Evolutionary conservation across 192 early-diverging fungal genomes (phyloP).

Genomic region (Globomyces pollinis-pini): DNA sequence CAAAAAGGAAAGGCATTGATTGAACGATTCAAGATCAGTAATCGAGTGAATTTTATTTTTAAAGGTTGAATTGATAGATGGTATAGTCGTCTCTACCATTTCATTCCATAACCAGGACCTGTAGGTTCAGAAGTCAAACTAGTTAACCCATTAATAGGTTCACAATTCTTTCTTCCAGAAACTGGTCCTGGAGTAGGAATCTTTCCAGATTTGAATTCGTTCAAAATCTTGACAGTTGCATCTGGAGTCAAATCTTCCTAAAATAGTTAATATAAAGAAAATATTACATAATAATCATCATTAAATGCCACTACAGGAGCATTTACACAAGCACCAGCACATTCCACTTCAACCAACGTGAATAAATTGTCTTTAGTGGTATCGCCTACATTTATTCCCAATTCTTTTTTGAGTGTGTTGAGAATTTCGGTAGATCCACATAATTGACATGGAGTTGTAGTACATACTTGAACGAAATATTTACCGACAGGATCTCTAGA

Average conservation of each 20-base stretch:
- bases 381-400: slow-evolving; percentile 89
- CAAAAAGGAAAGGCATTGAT: no score
- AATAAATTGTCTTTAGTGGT: slow-evolving; percentile 91
- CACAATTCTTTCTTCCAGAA: slow-evolving; percentile 79
- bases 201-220: slow-evolving; percentile 76
- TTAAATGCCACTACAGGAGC: slow-evolving; percentile 96
- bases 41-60: no score
- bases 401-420: slow-evolving; percentile 73
- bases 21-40: no score
- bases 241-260: slow-evolving; percentile 95
- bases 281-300: slow-evolving; percentile 86
- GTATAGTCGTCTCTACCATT: no score
- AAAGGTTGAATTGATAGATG: no score
- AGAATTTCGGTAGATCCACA: slow-evolving; percentile 89
- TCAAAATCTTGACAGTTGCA: slow-evolving; percentile 77
- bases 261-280: neutral
- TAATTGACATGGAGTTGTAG: slow-evolving; percentile 95
- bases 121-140: slow-evolving; percentile 76
- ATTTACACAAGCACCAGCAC: slow-evolving; percentile 97
- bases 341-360: slow-evolving; percentile 99
- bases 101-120: slow-evolving; percentile 83
- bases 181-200: slow-evolving; percentile 74
- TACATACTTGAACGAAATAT: slow-evolving; percentile 98
- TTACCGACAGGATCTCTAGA: slow-evolving; percentile 91
- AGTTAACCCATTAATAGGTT: slow-evolving; percentile 76